Conservation (phyloP, 768 basidiomycete genomes). For the Amanita rubescens region DNA sequence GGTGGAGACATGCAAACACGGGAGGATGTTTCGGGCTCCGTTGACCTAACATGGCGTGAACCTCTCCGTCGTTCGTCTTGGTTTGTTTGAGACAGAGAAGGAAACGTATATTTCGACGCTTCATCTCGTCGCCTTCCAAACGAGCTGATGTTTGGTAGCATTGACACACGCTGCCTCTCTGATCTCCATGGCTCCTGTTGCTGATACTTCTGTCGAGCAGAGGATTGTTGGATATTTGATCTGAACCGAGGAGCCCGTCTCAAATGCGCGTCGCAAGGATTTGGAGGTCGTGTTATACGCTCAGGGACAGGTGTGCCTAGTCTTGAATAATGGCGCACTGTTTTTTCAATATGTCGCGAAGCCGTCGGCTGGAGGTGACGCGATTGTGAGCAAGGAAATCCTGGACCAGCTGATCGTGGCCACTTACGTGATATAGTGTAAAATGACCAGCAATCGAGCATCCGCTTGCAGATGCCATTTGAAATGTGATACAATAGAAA, state of each 20-base stretch:
- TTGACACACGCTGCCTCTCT: neutral
- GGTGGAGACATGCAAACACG: neutral
- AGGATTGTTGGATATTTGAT: neutral
- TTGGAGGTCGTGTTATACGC: neutral
- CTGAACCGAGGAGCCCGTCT: neutral
- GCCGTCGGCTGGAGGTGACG: neutral
- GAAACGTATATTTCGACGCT: neutral
- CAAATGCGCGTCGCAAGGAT: neutral
- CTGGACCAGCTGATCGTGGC: neutral
- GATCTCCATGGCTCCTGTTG: neutral
- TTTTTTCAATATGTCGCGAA: neutral
- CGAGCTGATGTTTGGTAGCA: neutral
- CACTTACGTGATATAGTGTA: neutral
- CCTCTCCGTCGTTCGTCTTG: neutral
- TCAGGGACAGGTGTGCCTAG: neutral
- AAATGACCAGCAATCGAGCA: neutral
- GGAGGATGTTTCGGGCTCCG: neutral
- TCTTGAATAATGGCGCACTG: neutral
- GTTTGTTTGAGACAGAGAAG: too few relatives aligned
- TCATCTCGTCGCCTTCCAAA: neutral
- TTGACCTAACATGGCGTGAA: neutral
- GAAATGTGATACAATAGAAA: neutral
- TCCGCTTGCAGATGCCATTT: constrained; percentile 1
- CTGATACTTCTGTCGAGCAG: neutral
- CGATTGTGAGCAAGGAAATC: neutral